Base-by-base conservation (phyloP, 768 basidiomycete species). In the Boletus barrowsii region DNA sequence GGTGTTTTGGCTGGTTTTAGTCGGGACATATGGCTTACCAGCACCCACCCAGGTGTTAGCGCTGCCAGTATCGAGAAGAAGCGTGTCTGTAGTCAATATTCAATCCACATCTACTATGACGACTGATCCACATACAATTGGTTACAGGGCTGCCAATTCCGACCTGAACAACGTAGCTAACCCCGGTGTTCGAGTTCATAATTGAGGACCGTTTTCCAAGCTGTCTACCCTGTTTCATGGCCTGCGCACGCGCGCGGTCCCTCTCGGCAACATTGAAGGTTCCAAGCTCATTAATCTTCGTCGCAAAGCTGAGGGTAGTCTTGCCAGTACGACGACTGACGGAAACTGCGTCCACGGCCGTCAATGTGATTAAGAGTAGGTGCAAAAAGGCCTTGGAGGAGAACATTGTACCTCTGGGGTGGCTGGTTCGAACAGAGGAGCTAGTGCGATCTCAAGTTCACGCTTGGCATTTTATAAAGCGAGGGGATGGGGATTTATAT, bases 31-130 rank as follows among this genome's bases (percentile, higher is more conserved):
- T 24, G 51, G 1, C 11, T 51, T 49, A 17, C 18, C 45, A 20
- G 66, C 60, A 24, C 68, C 68, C 24, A 70, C 40, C 13, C 30
- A 53, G 54, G 64, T 69, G 55, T 64, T 68, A 26, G 64, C 56
- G 33, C 67, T 68, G 10, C 52, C 52, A 20, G 45, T 53, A 18
- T 41, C 52, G 13, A 53, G 4, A 54, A 68, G 22, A 24, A 69
- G 60, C 11, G 61, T 57, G 45, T 68, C 71, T 53, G 35, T 7
- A 15, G 42, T 29, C 32, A 22, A 37, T 18, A 20, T 5, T 40
- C 17, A 42, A 33, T 9, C 37, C 9, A n/a, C 2, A n/a, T 39
- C 6, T 9, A 39, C 15, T 2, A 13, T n/a, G n/a, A 13, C 8
- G 5, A 32, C 24, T 3, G 14, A 20, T 18, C 8, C 15, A 54